phyloP scores from a whole-genome alignment of 2,329 filamentous ascomycete species.

The Didymella keratinophila region DNA sequence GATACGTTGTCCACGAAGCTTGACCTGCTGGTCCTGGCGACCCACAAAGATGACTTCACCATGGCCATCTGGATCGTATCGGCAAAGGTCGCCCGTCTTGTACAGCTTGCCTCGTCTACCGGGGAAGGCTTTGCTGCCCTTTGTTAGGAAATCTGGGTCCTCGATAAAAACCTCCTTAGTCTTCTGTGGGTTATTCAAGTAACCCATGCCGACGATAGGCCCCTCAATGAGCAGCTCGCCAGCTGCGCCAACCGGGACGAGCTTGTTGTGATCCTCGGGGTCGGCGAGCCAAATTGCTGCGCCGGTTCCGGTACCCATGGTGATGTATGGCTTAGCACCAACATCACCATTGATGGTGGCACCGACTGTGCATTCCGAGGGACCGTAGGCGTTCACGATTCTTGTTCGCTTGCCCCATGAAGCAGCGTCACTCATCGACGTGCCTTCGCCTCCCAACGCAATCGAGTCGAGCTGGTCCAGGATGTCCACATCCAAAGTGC shows the following conservation, averaged over 20 bases:
- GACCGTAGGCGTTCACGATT: constrained; percentile 49
- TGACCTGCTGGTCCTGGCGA: constrained; percentile 50
- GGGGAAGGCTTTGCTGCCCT: constrained; percentile 66
- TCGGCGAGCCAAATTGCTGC: constrained; percentile 53
- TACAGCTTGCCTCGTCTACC: constrained; percentile 57
- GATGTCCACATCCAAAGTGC: constrained; percentile 48
- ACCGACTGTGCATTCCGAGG: constrained; percentile 49
- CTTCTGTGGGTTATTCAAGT: constrained; percentile 48
- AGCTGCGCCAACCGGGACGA: constrained; percentile 51
- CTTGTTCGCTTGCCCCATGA: constrained; percentile 55
- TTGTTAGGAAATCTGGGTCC: constrained; percentile 65
- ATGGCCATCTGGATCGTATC: constrained; percentile 60
- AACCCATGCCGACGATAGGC: constrained; percentile 55
- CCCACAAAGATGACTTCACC: constrained; percentile 49
- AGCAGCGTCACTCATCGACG: constrained; percentile 43
- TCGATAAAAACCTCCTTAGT: constrained; percentile 54
- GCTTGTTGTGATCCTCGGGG: constrained; percentile 48
- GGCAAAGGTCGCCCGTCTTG: constrained; percentile 46
- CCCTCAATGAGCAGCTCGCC: constrained; percentile 68
- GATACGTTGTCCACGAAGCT: constrained; percentile 53
- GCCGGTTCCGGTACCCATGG: constrained; percentile 49
- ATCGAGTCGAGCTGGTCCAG: constrained; percentile 55
- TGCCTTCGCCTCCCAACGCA: constrained; percentile 51
- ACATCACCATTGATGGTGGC: constrained; percentile 45
- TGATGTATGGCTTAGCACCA: constrained; percentile 43